These are phyloP conservation scores for Scedosporium dehoogii DNA, from an alignment of 2,329 filamentous ascomycete genomes.

Conservation along the genomic window DNA sequence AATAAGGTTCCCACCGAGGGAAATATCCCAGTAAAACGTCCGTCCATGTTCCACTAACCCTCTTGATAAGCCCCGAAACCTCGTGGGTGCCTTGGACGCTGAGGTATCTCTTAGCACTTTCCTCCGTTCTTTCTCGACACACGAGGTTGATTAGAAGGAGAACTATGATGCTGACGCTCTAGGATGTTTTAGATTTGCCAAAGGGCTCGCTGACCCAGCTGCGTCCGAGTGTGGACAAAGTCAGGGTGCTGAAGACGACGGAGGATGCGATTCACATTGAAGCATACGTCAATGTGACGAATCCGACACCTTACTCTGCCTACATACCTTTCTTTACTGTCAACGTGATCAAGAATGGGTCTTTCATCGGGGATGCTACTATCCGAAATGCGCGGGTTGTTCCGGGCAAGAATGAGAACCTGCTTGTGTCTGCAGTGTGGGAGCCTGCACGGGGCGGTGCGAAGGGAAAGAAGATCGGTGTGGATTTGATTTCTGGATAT, in stretches of 20 bases:
- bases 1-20: conserved; percentile 80
- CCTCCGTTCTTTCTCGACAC: conserved; percentile 1
- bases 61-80: background rate
- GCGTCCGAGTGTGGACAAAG: conserved; percentile 56
- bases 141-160: background rate
- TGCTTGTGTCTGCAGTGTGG: conserved; percentile 63
- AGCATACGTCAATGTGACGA: conserved; percentile 72
- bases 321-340: conserved; percentile 72
- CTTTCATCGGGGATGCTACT: conserved; percentile 65
- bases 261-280: conserved; percentile 59
- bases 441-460: conserved; percentile 55
- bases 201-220: conserved; percentile 34
- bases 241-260: conserved; percentile 66
- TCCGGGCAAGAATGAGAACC: conserved; percentile 61
- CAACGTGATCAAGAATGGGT: conserved; percentile 63
- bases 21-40: conserved; percentile 85
- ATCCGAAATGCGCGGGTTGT: conserved; percentile 52
- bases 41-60: conserved; percentile 45
- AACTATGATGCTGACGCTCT: conserved; percentile 22
- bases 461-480: conserved; percentile 51
- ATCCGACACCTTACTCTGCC: conserved; percentile 81
- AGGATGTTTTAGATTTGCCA: conserved; percentile 40
- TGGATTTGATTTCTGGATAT: conserved; percentile 72
- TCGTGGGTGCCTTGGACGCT: background rate
- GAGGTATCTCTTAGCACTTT: conserved; percentile 6